These are phyloP conservation scores for Termitomyces sp. DNA, from an alignment of 768 basidiomycete genomes.

Conservation along the genomic window DNA sequence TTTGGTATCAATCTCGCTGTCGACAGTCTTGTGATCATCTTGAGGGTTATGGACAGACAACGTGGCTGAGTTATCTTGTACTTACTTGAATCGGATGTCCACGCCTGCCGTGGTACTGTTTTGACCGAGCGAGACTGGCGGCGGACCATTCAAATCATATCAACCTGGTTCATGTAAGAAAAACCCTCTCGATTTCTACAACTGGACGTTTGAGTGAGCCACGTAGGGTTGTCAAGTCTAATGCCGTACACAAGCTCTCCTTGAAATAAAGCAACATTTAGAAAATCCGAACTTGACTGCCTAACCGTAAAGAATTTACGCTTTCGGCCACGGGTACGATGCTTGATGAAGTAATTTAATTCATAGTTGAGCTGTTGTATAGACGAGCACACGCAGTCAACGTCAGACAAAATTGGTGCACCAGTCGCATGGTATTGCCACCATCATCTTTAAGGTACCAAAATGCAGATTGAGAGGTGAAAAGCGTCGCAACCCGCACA, in stretches of 20 bases:
- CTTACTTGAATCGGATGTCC: neutral
- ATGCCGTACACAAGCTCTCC: slow-evolving; percentile 10
- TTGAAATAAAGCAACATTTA: neutral
- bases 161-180: neutral
- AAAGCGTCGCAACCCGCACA: neutral
- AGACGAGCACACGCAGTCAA: neutral
- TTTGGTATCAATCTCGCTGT: neutral
- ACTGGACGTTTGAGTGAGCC: slow-evolving; percentile 9
- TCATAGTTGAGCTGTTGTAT: neutral
- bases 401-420: too few species aligned
- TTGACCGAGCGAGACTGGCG: slow-evolving; percentile 9
- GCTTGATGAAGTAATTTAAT: neutral
- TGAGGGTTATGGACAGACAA: slow-evolving; percentile 8
- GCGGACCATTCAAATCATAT: too few species aligned
- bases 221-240: slow-evolving; percentile 12
- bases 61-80: slow-evolving; percentile 10
- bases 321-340: slow-evolving; percentile 7
- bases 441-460: too few species aligned
- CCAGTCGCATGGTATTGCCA: too few species aligned
- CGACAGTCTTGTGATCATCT: neutral
- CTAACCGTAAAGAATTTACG: slow-evolving; percentile 14
- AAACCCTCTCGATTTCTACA: slow-evolving; percentile 13
- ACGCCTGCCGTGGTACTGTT: neutral
- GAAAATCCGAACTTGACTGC: neutral
- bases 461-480: neutral